A percentile compares a stretch with the other conserved stretches of the same genome.
phyloP scores from a whole-genome alignment of 2,329 filamentous ascomycete species.

The Elsinoe australis region DNA sequence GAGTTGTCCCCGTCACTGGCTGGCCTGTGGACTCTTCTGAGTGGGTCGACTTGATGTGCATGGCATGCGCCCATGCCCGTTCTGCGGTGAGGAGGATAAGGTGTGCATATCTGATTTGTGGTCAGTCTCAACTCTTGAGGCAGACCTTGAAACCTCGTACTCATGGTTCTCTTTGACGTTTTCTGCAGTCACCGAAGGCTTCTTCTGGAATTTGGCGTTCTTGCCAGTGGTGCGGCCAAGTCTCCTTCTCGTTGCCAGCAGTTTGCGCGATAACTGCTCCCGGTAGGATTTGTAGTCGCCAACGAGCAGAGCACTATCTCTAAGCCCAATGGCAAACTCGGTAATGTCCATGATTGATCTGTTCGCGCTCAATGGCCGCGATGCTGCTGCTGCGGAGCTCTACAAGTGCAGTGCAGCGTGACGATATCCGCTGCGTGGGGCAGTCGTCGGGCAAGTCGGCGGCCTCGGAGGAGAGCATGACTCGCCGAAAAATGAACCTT shows the following conservation, averaged over 20 bases:
- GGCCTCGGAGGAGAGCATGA: conserved; percentile 6
- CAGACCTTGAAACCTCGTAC: conserved; percentile 45
- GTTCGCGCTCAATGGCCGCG: conserved; percentile 4
- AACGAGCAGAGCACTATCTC: conserved; percentile 76
- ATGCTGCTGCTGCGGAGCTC: neutral
- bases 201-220: conserved; percentile 74
- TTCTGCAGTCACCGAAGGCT: conserved; percentile 61
- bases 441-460: neutral
- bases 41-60: conserved; percentile 84
- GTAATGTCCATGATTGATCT: conserved; percentile 72
- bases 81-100: conserved; percentile 81
- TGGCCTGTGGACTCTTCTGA: conserved; percentile 64
- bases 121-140: too few relatives aligned
- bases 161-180: conserved; percentile 68
- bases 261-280: conserved; percentile 65
- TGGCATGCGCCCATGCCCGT: conserved; percentile 88
- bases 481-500: conserved; percentile 2
- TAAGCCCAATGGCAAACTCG: conserved; percentile 66
- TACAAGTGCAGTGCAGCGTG: neutral
- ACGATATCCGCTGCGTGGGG: conserved; percentile 11
- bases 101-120: conserved; percentile 55
- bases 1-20: conserved; percentile 68
- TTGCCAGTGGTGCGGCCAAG: conserved; percentile 76
- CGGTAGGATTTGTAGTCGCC: conserved; percentile 87
- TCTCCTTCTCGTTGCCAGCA: conserved; percentile 77